Percentiles rank a stretch among this genome's conserved stretches.
Conservation (phyloP, 1,284 basidiomycete species). For the Sparassis latifolia region DNA sequence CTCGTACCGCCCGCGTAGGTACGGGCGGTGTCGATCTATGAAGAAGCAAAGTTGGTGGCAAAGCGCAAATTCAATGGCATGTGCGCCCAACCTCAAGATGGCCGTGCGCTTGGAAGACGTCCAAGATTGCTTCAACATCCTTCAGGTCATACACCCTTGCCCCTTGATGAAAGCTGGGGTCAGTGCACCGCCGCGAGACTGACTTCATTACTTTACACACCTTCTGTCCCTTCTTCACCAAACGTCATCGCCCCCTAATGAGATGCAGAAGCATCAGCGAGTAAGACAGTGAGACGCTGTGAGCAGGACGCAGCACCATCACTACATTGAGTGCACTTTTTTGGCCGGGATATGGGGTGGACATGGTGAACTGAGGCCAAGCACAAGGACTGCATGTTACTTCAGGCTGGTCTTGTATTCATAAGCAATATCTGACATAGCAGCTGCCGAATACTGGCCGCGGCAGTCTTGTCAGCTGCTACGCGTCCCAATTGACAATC, state of each 20-base stretch:
- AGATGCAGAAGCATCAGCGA: too few relatives aligned
- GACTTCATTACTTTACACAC: conserved; percentile 1
- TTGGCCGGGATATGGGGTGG: conserved; percentile 16
- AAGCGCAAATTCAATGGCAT: too few relatives aligned
- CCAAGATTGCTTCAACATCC: conserved; percentile 45
- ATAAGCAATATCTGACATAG: too few relatives aligned
- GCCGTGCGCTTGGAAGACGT: conserved; percentile 52
- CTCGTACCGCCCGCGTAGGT: conserved; percentile 43
- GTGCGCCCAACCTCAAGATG: conserved; percentile 35
- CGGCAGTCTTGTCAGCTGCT: too few relatives aligned
- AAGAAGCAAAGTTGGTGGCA: too few relatives aligned
- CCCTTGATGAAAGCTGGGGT: too few relatives aligned
- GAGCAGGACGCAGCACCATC: conserved; percentile 24
- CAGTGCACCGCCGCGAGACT: too few relatives aligned
- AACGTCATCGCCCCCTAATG: conserved; percentile 28
- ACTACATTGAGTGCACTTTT: conserved; percentile 36
- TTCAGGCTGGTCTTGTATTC: too few relatives aligned
- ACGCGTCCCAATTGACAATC: too few relatives aligned
- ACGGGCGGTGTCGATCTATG: conserved; percentile 45
- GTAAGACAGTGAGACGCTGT: too few relatives aligned
- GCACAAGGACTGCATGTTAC: too few relatives aligned
- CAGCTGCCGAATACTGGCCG: too few relatives aligned
- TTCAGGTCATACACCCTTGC: conserved; percentile 47
- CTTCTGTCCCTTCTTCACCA: conserved; percentile 21
- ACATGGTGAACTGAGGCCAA: conserved; percentile 3